phyloP scores from a whole-genome alignment of 2,329 filamentous ascomycete genomes.

The Akanthomyces uredinophilus region DNA sequence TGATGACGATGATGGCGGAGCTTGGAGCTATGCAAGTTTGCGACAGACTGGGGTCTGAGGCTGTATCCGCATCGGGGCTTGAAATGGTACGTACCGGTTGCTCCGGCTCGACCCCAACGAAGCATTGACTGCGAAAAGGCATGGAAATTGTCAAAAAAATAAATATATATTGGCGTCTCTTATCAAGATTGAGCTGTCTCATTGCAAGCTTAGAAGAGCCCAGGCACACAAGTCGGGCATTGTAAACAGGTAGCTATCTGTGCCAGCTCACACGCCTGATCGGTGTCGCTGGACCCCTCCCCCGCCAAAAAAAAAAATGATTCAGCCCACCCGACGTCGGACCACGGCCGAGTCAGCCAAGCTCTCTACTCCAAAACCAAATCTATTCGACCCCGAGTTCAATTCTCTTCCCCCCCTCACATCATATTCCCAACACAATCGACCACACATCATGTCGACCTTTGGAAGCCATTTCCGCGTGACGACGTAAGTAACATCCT shows the following conservation, averaged over 20 bases:
- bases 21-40: neutral
- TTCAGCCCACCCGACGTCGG: neutral
- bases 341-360: neutral
- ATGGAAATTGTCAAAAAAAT: neutral
- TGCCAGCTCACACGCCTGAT: too few species aligned
- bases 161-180: too few species aligned
- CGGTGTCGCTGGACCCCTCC: neutral
- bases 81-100: neutral
- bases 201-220: too few species aligned
- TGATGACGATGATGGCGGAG: neutral
- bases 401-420: conserved; percentile 57
- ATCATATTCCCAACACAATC: too few species aligned
- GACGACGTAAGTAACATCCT: conserved; percentile 59
- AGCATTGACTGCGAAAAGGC: too few species aligned
- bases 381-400: conserved; percentile 64
- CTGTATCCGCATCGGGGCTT: neutral
- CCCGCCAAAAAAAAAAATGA: neutral
- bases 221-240: too few species aligned
- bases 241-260: too few species aligned
- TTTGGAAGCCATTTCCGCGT: conserved; percentile 77
- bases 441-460: conserved; percentile 60
- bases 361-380: too few species aligned
- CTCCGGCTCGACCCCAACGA: too few species aligned
- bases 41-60: neutral
- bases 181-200: too few species aligned